Percentiles rank a stretch among this genome's conserved stretches.
Evolutionary conservation across 768 basidiomycete genomes (phyloP).

Genomic region (Neoboletus magnificus): DNA sequence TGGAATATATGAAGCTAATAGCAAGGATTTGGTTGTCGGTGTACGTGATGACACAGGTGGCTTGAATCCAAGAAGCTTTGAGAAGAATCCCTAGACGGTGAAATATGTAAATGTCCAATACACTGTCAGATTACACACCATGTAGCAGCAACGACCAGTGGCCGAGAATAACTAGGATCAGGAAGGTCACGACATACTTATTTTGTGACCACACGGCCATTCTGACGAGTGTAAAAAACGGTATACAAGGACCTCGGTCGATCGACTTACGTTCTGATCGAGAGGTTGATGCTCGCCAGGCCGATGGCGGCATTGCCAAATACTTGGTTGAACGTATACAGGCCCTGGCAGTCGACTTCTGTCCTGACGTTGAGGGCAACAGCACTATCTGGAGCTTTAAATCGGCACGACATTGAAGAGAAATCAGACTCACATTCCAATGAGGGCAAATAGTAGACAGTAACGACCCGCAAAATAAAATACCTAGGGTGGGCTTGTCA

Average conservation of each 20-base stretch:
- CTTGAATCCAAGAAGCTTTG: constrained; percentile 52
- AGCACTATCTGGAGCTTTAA: constrained; percentile 34
- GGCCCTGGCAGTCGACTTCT: constrained; percentile 60
- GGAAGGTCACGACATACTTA: constrained; percentile 48
- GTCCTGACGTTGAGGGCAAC: constrained; percentile 57
- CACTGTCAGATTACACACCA: constrained; percentile 35
- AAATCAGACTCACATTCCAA: constrained; percentile 57
- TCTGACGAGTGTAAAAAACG: constrained; percentile 31
- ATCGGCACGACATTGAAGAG: not conserved
- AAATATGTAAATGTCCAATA: not conserved
- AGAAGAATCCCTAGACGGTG: constrained; percentile 48
- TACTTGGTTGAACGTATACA: constrained; percentile 67
- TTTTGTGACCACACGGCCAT: constrained; percentile 70
- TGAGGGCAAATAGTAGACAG: constrained; percentile 57
- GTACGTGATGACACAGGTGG: constrained; percentile 54
- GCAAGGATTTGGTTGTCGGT: constrained; percentile 61
- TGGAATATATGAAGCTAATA: constrained; percentile 68
- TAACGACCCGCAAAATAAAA: constrained; percentile 74
- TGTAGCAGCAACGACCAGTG: constrained; percentile 73
- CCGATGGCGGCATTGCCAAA: constrained; percentile 67
- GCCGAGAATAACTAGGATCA: constrained; percentile 56
- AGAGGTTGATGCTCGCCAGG: constrained; percentile 68
- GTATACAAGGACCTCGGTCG: not conserved
- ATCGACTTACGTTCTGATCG: constrained; percentile 56
- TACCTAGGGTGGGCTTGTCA: constrained; percentile 34